Conservation (phyloP, 2,329 filamentous ascomycete species). For the Paraconiothyrium brasiliense region DNA sequence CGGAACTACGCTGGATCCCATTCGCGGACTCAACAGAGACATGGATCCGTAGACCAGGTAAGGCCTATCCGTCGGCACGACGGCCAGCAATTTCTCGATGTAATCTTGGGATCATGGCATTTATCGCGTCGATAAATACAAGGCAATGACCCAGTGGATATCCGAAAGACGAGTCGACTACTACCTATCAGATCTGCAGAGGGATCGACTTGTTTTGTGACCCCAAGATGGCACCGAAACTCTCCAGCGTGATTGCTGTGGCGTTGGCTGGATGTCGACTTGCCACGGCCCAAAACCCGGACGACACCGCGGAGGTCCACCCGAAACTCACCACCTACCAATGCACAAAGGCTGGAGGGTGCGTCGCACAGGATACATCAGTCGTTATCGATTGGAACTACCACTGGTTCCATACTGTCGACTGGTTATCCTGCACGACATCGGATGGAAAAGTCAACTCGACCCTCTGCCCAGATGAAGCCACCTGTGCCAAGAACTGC, state of each 20-base stretch:
- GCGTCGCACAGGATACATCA: slow-evolving; percentile 34
- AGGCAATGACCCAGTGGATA: background rate
- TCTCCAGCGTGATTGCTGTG: background rate
- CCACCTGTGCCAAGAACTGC: slow-evolving; percentile 59
- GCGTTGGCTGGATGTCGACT: slow-evolving; percentile 4
- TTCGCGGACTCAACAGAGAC: slow-evolving; percentile 6
- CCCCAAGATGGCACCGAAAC: background rate
- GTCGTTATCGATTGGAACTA: slow-evolving; percentile 57
- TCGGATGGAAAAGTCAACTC: background rate
- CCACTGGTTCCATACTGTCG: slow-evolving; percentile 56
- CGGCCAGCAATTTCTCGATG: slow-evolving; percentile 5
- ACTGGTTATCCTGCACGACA: slow-evolving; percentile 45
- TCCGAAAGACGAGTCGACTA: background rate
- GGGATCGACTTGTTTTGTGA: background rate
- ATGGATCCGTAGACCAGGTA: slow-evolving; percentile 4
- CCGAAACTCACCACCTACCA: slow-evolving; percentile 41
- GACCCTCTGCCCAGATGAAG: slow-evolving; percentile 38
- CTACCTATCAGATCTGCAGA: background rate
- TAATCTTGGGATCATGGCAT: background rate
- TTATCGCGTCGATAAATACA: background rate
- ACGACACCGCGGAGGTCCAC: slow-evolving; percentile 44
- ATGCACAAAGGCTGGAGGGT: slow-evolving; percentile 43
- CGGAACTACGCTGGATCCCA: background rate
- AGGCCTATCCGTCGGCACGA: slow-evolving; percentile 1
- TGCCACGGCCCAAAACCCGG: slow-evolving; percentile 19